These are phyloP conservation scores for Tricholoma hemisulphureum DNA, from an alignment of 768 basidiomycete genomes.

Conservation along the genomic window DNA sequence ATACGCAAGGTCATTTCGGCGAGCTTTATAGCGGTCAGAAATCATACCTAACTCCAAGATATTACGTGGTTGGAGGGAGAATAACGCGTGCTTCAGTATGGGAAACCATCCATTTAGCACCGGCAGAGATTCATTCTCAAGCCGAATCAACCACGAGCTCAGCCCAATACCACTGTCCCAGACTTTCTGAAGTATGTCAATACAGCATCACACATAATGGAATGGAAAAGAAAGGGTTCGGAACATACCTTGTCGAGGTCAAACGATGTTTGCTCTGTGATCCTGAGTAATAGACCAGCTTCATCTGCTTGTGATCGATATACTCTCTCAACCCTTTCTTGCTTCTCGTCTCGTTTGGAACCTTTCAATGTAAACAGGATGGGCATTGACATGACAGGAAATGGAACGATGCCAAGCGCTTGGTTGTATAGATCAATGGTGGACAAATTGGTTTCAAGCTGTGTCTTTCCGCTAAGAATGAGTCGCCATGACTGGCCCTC, in stretches of 20 bases:
- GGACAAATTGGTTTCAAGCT: slow-evolving; percentile 19
- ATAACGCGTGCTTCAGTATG: slow-evolving; percentile 35
- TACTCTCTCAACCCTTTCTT: slow-evolving; percentile 63
- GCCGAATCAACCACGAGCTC: slow-evolving; percentile 68
- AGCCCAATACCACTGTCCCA: slow-evolving; percentile 94
- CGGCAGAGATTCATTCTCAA: slow-evolving; percentile 20
- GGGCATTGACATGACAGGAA: slow-evolving; percentile 71
- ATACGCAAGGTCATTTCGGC: neutral
- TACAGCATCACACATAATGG: slow-evolving; percentile 22
- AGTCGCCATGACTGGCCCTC: slow-evolving; percentile 67
- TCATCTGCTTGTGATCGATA: slow-evolving; percentile 39
- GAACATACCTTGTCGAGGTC: slow-evolving; percentile 85
- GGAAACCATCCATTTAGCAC: slow-evolving; percentile 7
- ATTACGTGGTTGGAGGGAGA: slow-evolving; percentile 36
- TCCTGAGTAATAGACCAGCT: slow-evolving; percentile 34
- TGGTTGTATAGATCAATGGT: slow-evolving; percentile 43
- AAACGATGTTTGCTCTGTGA: slow-evolving; percentile 83
- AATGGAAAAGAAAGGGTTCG: neutral
- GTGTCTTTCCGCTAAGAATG: slow-evolving; percentile 45
- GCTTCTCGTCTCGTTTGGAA: slow-evolving; percentile 44
- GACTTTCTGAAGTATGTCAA: slow-evolving; percentile 68
- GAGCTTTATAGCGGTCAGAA: neutral
- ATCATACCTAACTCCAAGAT: slow-evolving; percentile 71
- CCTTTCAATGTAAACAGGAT: slow-evolving; percentile 40
- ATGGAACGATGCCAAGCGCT: slow-evolving; percentile 43